Percentiles rank a stretch among this genome's conserved stretches.
These are phyloP conservation scores for Botrytis byssoidea DNA, from an alignment of 2,329 filamentous ascomycete species.

Conservation along the genomic window DNA sequence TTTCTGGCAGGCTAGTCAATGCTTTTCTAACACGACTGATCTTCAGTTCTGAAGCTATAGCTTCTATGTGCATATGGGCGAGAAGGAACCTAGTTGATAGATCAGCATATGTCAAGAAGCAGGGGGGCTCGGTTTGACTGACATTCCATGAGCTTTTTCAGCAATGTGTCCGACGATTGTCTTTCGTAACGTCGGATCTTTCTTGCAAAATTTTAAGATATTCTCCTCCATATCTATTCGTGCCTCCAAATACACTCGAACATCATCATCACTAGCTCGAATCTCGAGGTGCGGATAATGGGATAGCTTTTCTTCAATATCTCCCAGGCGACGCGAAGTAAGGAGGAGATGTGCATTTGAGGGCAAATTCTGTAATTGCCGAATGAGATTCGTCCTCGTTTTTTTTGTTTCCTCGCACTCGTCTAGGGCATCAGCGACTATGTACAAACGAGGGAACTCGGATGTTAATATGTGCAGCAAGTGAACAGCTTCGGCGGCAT, in stretches of 20 bases:
- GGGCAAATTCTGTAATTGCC: slow-evolving; percentile 31
- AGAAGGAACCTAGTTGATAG: slow-evolving; percentile 24
- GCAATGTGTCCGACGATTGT: slow-evolving; percentile 8
- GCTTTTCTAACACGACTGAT: slow-evolving; percentile 35
- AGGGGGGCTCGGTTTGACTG: background rate
- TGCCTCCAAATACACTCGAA: slow-evolving; percentile 24
- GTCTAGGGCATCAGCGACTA: slow-evolving; percentile 30
- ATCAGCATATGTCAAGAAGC: background rate
- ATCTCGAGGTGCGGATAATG: slow-evolving; percentile 34
- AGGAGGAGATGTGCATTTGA: slow-evolving; percentile 33
- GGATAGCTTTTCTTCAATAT: slow-evolving; percentile 33
- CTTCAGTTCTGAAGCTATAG: slow-evolving; percentile 35
- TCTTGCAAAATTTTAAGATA: slow-evolving; percentile 18
- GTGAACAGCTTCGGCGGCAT: slow-evolving; percentile 28
- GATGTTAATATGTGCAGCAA: slow-evolving; percentile 27
- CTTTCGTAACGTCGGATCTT: background rate
- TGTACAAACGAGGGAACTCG: slow-evolving; percentile 27
- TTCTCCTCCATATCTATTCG: slow-evolving; percentile 12
- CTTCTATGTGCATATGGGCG: slow-evolving; percentile 41
- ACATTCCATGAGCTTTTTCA: slow-evolving; percentile 21
- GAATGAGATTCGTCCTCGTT: slow-evolving; percentile 32
- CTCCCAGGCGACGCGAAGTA: slow-evolving; percentile 38
- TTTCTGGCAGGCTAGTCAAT: slow-evolving; percentile 34
- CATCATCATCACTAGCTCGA: slow-evolving; percentile 36
- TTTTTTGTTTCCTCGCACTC: slow-evolving; percentile 22